Base-by-base conservation (phyloP, 257 asterid species). In the Penstemon barbatus region DNA sequence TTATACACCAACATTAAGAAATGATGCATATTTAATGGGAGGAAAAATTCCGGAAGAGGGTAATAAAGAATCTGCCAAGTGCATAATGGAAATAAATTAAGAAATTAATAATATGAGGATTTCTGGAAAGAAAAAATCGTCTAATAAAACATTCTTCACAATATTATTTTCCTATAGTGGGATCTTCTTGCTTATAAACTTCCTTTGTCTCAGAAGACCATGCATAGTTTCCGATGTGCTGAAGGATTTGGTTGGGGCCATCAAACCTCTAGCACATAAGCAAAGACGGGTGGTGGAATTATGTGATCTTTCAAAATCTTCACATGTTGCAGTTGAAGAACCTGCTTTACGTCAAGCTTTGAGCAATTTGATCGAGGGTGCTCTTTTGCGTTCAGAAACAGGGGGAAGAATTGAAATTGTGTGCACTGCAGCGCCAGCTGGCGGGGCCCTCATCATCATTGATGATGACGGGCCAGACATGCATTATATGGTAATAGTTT, bases 401-500 rank as follows among this genome's bases (percentile, higher is more conserved):
- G 89, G 96, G 51, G 98, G 97, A 48, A 84, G 83, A 74, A 82
- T 88, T 59, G 90, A 84, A 72, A 85, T 93, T 33, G 65, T 88
- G 69, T 89, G 87, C 44, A 80, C 91, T 8, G 86, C 71, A 74
- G 92, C 97, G 10, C 97, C 98, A 10, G 96, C 96, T 5, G 97
- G 97, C 4, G 98, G 97, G 9, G 91, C 81, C 62, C 93, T 93
- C 33, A 70, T 93, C 75, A 82, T 90, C 79, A 83, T 93, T 44
- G 99, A 90, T 33, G 99, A 93, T 50, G 93, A 93, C 73, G 98
- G 98, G 38, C 97, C 92, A 65, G 97, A 90, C 81, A 93, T 93
- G 98, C 98, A 86, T 69, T 93, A 82, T 70, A 93, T 90, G 98
- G 98, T 93, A 93, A 85, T 45, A 9, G 56, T 41, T 73, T 65